These are phyloP conservation scores for Jatropha curcas DNA, from an alignment of 345 rosid genomes.

Conservation along the genomic window DNA sequence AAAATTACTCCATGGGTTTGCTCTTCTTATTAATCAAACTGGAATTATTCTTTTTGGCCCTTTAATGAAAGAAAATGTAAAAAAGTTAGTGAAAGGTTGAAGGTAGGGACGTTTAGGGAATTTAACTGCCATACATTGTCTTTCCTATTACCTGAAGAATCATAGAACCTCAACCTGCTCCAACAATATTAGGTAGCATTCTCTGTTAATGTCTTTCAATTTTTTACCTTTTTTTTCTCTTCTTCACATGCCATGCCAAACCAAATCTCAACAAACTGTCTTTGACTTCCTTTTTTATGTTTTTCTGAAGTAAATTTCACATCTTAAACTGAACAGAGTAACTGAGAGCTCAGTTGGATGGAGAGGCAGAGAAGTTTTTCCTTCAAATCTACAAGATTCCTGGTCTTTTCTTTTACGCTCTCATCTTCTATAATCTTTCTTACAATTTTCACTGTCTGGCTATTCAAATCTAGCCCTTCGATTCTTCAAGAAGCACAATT, in stretches of 20 bases:
- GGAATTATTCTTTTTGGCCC: too few relatives aligned
- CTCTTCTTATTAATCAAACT: too few relatives aligned
- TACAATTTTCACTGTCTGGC: conserved; percentile 52
- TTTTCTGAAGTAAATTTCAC: not conserved
- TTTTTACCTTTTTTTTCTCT: not conserved
- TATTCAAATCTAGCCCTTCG: conserved; percentile 53
- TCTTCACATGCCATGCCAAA: not conserved
- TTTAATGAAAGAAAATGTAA: too few relatives aligned
- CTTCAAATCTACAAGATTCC: conserved; percentile 58
- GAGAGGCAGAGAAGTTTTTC: conserved; percentile 83
- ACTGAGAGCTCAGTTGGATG: conserved; percentile 37
- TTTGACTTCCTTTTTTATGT: not conserved
- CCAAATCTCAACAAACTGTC: not conserved
- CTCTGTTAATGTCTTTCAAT: not conserved
- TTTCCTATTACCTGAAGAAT: conserved; percentile 6
- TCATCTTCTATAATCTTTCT: conserved; percentile 62
- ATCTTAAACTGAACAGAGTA: not conserved
- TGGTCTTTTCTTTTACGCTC: conserved; percentile 48
- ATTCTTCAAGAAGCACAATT: conserved; percentile 36
- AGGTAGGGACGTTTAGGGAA: not conserved
- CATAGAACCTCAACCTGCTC: not conserved
- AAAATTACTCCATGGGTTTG: too few relatives aligned
- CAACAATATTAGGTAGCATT: not conserved
- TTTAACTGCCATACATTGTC: not conserved
- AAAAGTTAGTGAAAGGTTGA: too few relatives aligned